Percentiles rank a stretch among this genome's conserved stretches.
phyloP scores from a whole-genome alignment of 2,329 filamentous ascomycete species.

The Fusarium scirpi region DNA sequence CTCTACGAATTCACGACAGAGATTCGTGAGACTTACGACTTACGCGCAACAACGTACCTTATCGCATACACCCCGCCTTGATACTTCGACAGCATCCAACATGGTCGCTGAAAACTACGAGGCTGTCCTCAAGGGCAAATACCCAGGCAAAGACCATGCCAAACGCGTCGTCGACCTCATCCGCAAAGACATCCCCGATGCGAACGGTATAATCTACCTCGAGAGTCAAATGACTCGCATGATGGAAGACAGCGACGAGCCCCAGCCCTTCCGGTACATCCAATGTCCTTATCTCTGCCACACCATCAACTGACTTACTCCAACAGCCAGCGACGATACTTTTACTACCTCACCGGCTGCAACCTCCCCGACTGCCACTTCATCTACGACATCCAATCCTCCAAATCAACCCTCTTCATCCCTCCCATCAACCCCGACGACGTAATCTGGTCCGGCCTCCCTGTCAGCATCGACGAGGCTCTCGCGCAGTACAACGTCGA shows the following conservation, averaged over 20 bases:
- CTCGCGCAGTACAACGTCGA: constrained; percentile 84
- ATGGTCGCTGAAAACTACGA: constrained; percentile 61
- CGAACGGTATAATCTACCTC: constrained; percentile 82
- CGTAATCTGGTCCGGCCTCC: constrained; percentile 94
- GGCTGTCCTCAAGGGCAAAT: constrained; percentile 70
- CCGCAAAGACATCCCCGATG: constrained; percentile 71
- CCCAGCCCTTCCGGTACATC: constrained; percentile 79
- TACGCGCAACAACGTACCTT: constrained; percentile 1
- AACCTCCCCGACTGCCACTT: constrained; percentile 83
- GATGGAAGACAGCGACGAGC: constrained; percentile 90
- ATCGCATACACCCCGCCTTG: too few relatives aligned
- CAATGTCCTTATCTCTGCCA: neutral
- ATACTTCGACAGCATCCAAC: constrained; percentile 18
- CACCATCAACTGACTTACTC: neutral
- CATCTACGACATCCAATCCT: constrained; percentile 80
- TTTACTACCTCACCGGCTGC: constrained; percentile 94
- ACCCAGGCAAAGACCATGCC: constrained; percentile 89
- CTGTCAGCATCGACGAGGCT: constrained; percentile 81
- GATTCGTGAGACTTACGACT: neutral
- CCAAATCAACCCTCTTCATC: constrained; percentile 87
- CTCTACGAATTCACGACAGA: neutral
- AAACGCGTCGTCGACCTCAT: constrained; percentile 85
- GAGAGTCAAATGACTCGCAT: constrained; percentile 85
- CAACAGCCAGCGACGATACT: constrained; percentile 84
- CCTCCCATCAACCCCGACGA: constrained; percentile 88